These are phyloP conservation scores for Arabis alpina DNA, from an alignment of 345 rosid genomes.

Conservation along the genomic window DNA sequence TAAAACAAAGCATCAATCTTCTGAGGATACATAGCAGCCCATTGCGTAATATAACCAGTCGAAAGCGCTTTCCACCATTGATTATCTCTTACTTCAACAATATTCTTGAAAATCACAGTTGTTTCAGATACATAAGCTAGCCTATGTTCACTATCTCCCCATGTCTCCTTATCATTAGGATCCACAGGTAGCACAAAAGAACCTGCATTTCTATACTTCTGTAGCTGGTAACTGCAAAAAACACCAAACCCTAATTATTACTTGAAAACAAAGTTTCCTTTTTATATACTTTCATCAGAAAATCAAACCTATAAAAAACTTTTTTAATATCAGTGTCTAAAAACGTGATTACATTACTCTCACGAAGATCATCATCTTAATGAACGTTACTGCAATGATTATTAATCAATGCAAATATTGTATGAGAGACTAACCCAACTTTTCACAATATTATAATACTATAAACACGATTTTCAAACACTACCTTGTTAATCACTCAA, in stretches of 20 bases:
- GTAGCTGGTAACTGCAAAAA: slow-evolving; percentile 87
- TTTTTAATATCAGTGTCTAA: not conserved
- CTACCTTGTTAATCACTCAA: slow-evolving; percentile 24
- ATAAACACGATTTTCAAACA: not conserved
- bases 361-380: slow-evolving; percentile 34
- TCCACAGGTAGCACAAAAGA: slow-evolving; percentile 95
- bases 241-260: not conserved
- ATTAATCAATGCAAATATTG: slow-evolving; percentile 7
- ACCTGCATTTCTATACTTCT: slow-evolving; percentile 87
- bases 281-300: not conserved
- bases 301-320: no score
- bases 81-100: slow-evolving; percentile 88
- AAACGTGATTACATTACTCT: slow-evolving; percentile 31
- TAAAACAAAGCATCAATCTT: slow-evolving; percentile 91
- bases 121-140: slow-evolving; percentile 96
- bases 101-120: slow-evolving; percentile 92
- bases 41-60: slow-evolving; percentile 85
- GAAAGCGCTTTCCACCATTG: slow-evolving; percentile 98
- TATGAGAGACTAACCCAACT: not conserved
- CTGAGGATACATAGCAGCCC: slow-evolving; percentile 98
- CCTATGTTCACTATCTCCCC: slow-evolving; percentile 99
- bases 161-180: slow-evolving; percentile 82
- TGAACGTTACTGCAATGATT: slow-evolving; percentile 31
- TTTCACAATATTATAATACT: slow-evolving; percentile 1
- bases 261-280: slow-evolving; percentile 8